A percentile compares a stretch with the other conserved stretches of the same genome.
Conservation (phyloP, 1,284 basidiomycete genomes). For the Ganoderma leucocontextum region DNA sequence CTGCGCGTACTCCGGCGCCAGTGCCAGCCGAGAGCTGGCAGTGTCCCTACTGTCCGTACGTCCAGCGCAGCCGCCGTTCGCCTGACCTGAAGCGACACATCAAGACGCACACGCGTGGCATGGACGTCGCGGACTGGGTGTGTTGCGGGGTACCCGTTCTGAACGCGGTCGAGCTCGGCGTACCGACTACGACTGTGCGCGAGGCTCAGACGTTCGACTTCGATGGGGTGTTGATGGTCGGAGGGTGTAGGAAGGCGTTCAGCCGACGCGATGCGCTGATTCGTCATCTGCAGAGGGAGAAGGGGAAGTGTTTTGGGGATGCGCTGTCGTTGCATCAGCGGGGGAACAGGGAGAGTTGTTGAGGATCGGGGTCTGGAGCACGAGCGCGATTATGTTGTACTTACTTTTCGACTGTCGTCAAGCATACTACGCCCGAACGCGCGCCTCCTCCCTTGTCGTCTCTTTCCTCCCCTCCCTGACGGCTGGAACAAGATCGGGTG, state of each 20-base stretch:
- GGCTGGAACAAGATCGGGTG: no score
- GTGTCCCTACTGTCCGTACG: conserved; percentile 24
- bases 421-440: no score
- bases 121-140: conserved; percentile 42
- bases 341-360: conserved; percentile 3
- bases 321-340: conserved; percentile 1
- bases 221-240: conserved; percentile 49
- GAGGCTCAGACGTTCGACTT: conserved; percentile 42
- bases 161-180: conserved; percentile 42
- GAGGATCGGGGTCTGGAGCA: background rate
- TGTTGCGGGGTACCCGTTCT: conserved; percentile 51
- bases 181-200: conserved; percentile 31
- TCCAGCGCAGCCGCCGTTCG: conserved; percentile 50
- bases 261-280: conserved; percentile 65
- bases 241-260: conserved; percentile 60
- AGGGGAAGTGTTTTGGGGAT: conserved; percentile 49
- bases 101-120: conserved; percentile 52
- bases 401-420: no score
- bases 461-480: no score
- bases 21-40: background rate
- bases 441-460: no score
- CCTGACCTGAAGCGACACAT: conserved; percentile 64
- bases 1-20: background rate
- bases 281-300: conserved; percentile 58
- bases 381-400: no score